These are phyloP conservation scores for Abrus precatorius DNA, from an alignment of 306 rosid species.

Conservation along the genomic window DNA sequence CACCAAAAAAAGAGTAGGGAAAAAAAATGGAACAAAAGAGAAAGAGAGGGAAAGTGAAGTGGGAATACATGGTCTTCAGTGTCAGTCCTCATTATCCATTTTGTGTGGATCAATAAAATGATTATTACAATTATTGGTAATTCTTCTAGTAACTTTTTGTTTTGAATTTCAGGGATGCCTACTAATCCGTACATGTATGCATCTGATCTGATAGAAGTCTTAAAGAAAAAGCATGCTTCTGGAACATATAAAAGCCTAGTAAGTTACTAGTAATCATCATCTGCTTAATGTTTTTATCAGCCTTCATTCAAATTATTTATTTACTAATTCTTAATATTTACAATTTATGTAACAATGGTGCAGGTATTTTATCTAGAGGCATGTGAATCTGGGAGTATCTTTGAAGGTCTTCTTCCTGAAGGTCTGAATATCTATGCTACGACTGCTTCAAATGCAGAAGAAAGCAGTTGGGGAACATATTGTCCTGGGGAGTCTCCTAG, in stretches of 20 bases:
- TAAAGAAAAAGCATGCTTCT: constrained; percentile 80
- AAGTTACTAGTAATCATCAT: constrained; percentile 43
- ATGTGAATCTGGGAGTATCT: constrained; percentile 96
- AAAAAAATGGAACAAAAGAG: not conserved
- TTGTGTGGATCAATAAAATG: not conserved
- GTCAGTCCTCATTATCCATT: constrained; percentile 1
- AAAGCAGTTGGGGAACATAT: constrained; percentile 97
- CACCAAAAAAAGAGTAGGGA: not conserved
- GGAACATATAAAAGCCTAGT: constrained; percentile 87
- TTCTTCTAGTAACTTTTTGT: constrained; percentile 27
- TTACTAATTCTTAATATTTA: constrained; percentile 28
- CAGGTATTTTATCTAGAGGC: constrained; percentile 98
- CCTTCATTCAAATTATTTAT: not conserved
- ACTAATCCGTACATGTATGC: constrained; percentile 77
- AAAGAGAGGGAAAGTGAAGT: not conserved
- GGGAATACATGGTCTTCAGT: not conserved
- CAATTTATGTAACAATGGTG: constrained; percentile 32
- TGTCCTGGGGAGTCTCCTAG: constrained; percentile 89
- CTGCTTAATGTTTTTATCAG: constrained; percentile 31
- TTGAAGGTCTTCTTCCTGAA: constrained; percentile 90
- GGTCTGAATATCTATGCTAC: constrained; percentile 88
- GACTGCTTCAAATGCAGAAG: constrained; percentile 86
- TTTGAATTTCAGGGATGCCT: constrained; percentile 78
- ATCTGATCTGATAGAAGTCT: constrained; percentile 67
- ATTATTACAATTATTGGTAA: constrained; percentile 12